Base-by-base conservation (phyloP, 202 grass and related monocot genomes). In the Zizania palustris region DNA sequence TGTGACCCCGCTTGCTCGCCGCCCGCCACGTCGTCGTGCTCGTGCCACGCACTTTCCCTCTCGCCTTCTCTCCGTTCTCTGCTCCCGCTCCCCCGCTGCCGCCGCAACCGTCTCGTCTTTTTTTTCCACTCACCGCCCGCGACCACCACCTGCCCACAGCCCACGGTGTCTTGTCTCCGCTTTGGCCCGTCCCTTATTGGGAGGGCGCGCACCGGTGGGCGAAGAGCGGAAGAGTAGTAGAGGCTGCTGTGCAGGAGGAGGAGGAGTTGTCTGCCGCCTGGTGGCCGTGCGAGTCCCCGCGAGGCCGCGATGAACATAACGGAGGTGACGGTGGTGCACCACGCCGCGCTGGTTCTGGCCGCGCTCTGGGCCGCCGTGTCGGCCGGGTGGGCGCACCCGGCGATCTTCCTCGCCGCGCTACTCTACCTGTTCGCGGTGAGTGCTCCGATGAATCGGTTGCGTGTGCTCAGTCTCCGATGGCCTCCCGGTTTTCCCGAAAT, bases 381-480 rank as follows among this genome's bases (percentile, higher is more conserved):
- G 12, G 59, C 89, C 33, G 93, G 88, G 0, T 97, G 88, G 88
- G 48, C 73, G 63, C 80, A 93, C 58, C 93, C 93, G 3, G 73
- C 57, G 45, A 14, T 97, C 53, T 93, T 83, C 81, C 80, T 97
- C 46, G 34, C 69, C 65, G 85, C 85, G 42, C 69, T 97, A 7
- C 16, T 89, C 50, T 93, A 97, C 87, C 75, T 97, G 55, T 93
- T 89, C 65, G 76, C 72, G 88, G 93, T 97, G 89, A 73, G 81
- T 88, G 5, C 71, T 33, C 35, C 2, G 3, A 6, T 36, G 64
- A 57, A 46, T 69, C 45, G 8, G 57, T 35, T 43, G 28, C 18
- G 15, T 3, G 33, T 48, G 69, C 50, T 22, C 45, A 3, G 9
- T 0, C 4, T 28, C 38, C 4, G 36, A 9, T 21, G 3, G 36